Percentiles rank a stretch among this genome's conserved stretches.
These are phyloP conservation scores for Cucumis cinereus DNA, from an alignment of 306 rosid species.

Conservation along the genomic window DNA sequence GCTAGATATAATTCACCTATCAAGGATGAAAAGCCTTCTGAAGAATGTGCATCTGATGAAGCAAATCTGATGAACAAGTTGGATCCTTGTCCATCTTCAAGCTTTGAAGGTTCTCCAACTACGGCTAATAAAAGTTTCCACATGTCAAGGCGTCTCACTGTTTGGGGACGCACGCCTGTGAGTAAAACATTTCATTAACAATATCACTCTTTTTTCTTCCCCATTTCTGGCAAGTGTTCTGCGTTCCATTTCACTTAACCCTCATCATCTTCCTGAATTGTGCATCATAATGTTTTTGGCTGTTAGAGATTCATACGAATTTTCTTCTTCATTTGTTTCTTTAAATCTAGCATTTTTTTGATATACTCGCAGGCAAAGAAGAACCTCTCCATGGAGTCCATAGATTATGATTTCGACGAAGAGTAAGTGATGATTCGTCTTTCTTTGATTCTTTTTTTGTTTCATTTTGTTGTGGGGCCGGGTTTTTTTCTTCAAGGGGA, in stretches of 20 bases:
- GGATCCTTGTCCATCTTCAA: slow-evolving; percentile 22
- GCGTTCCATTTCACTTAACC: not conserved
- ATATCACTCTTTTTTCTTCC: slow-evolving; percentile 2
- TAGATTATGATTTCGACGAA: slow-evolving; percentile 40
- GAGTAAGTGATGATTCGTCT: slow-evolving; percentile 51
- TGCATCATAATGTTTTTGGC: not conserved
- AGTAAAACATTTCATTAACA: slow-evolving; percentile 28
- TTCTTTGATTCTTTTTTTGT: not conserved
- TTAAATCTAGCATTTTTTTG: not conserved
- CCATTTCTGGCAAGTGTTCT: slow-evolving; percentile 2
- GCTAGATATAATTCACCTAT: slow-evolving; percentile 14
- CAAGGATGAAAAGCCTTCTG: slow-evolving; percentile 23
- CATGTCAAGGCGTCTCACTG: slow-evolving; percentile 21
- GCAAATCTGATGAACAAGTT: slow-evolving; percentile 16
- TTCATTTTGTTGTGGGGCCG: not conserved
- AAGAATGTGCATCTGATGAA: slow-evolving; percentile 20
- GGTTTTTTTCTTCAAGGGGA: not conserved
- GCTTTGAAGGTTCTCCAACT: slow-evolving; percentile 41
- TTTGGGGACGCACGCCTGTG: slow-evolving; percentile 67
- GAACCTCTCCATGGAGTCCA: slow-evolving; percentile 88
- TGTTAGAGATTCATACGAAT: not conserved
- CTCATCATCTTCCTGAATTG: not conserved
- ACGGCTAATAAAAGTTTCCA: slow-evolving; percentile 26
- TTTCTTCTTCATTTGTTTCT: slow-evolving; percentile 4
- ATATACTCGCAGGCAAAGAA: slow-evolving; percentile 62